Conservation (phyloP, 2,329 filamentous ascomycete genomes). For the Monosporascus sp. region DNA sequence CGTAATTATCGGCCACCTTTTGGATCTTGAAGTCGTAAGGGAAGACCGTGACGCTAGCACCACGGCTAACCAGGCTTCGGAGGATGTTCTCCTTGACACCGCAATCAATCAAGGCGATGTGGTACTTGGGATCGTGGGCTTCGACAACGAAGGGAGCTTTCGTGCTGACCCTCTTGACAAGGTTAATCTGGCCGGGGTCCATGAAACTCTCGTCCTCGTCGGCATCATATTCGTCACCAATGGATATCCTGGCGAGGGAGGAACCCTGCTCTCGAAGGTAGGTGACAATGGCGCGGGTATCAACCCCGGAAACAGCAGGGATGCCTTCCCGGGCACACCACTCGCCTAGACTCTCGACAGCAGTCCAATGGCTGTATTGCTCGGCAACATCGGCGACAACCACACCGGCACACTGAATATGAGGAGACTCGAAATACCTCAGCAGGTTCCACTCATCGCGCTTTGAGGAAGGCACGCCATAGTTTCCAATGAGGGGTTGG, state of each 20-base stretch:
- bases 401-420: constrained; percentile 93
- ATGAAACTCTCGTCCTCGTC: constrained; percentile 96
- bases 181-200: constrained; percentile 93
- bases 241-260: constrained; percentile 87
- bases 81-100: constrained; percentile 99
- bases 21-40: constrained; percentile 97
- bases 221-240: constrained; percentile 96
- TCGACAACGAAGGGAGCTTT: constrained; percentile 96
- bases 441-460: constrained; percentile 86
- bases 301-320: constrained; percentile 91
- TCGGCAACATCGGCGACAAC: constrained; percentile 92
- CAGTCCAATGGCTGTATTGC: constrained; percentile 98
- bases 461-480: constrained; percentile 83
- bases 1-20: constrained; percentile 96
- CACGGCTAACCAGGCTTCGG: constrained; percentile 84
- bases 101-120: constrained; percentile 93
- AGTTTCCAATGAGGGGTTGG: constrained; percentile 96
- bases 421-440: constrained; percentile 97
- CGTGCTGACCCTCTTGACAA: constrained; percentile 93
- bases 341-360: constrained; percentile 84
- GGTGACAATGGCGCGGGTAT: constrained; percentile 95
- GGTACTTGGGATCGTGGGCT: constrained; percentile 74
- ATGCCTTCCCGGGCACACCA: constrained; percentile 98
- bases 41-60: constrained; percentile 89
- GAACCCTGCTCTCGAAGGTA: constrained; percentile 94